Percentiles rank a stretch among this genome's conserved stretches.
phyloP scores from a whole-genome alignment of 495 filamentous ascomycete genomes.

The Trichoderma orchidacearum region DNA sequence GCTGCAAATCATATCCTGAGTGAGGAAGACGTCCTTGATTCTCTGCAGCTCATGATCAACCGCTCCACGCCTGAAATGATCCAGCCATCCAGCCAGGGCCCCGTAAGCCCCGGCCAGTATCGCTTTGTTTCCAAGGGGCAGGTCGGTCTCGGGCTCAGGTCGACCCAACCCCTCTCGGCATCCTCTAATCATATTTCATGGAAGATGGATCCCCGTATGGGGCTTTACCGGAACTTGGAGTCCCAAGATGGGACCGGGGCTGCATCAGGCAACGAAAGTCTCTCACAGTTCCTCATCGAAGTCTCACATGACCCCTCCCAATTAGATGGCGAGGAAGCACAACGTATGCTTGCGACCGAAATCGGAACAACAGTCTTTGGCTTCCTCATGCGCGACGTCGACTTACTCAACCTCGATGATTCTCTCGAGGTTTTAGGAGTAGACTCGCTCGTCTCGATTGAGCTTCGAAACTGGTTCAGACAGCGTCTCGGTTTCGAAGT shows the following conservation, averaged over 20 bases:
- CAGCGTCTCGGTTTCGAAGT: slow-evolving; percentile 23
- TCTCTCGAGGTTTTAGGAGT: neutral
- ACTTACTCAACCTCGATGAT: neutral
- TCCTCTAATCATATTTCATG: slow-evolving; percentile 3
- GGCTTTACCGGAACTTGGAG: slow-evolving; percentile 7
- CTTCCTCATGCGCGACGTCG: neutral
- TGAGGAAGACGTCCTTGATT: neutral
- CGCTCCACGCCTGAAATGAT: too few relatives aligned
- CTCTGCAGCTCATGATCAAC: neutral
- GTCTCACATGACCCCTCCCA: neutral
- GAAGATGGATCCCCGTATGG: slow-evolving; percentile 8
- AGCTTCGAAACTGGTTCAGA: slow-evolving; percentile 4
- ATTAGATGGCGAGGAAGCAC: slow-evolving; percentile 1
- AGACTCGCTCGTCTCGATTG: neutral
- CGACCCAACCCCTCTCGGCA: slow-evolving; percentile 2
- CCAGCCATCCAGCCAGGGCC: too few relatives aligned
- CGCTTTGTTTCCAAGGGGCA: too few relatives aligned
- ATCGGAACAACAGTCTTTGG: neutral
- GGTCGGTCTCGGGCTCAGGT: too few relatives aligned
- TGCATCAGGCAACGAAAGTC: neutral
- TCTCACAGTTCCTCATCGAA: slow-evolving; percentile 5
- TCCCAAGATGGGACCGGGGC: neutral
- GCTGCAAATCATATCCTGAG: neutral
- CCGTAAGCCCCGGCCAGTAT: too few relatives aligned
- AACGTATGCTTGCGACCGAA: neutral